Evolutionary conservation across 192 early-diverging fungal species (phyloP), one percentile per base, ranked within the genome.

Genomic region (Backusella westeae): DNA sequence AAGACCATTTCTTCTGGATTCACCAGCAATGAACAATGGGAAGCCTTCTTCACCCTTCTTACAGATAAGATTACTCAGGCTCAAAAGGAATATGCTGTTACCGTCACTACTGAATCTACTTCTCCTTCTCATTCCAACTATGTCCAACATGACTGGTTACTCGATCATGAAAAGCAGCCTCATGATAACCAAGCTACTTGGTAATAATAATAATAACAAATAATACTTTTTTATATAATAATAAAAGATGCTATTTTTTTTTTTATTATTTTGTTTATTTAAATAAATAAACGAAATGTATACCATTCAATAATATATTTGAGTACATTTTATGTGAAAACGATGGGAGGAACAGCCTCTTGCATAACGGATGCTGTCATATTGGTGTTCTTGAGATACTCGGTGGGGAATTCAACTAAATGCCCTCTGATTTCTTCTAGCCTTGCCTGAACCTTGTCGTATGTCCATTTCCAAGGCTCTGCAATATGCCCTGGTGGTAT

Each of bases 401-500:
- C 44, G 1, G 77, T 81, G 41, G 88, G 88, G 71, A 88, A 89
- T 67, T 81, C 72, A 26, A 89, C 88, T 66, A 89, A 76, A 66
- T 89, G 87, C 0, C 88, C 88, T n/a, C 80, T 78, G 6, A 89
- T 80, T 1, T 76, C 78, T 15, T 83, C 68, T 34, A 89, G 42
- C 19, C 69, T 77, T 8, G 77, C 52, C 3, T 78, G 74, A 6
- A 81, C 73, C 3, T 78, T 80, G 6, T 81, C 80, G 32, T 46
- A 71, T 4, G 72, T 66, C n/a, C 53, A 32, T 44, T 52, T 41
- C 23, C 72, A 63, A n/a, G 82, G 77, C 75, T 86, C 77, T 1
- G 88, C 88, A 29, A 89, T 84, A 36, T 90, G 89, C 6, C 89
- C 89, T 34, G 69, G 32, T 36, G 80, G 67, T 17, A 87, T 71